Evolutionary conservation across 2,329 filamentous ascomycete species (phyloP), one percentile per base, ranked within the genome.

Genomic region (Cladophialophora chaetospira): DNA sequence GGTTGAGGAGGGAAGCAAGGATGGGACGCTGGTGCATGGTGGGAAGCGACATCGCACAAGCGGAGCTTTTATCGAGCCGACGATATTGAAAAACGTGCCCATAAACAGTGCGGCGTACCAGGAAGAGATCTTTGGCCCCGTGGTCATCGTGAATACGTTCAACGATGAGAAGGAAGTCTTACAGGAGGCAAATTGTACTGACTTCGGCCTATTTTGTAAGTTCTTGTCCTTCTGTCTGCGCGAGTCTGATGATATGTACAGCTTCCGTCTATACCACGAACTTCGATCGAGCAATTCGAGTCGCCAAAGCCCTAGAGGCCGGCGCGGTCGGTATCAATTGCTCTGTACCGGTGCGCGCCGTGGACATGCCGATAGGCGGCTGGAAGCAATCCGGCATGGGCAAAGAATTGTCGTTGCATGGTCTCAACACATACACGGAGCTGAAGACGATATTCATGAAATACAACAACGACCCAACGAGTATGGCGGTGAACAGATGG

Each of bases 1-100:
- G 58, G 77, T 87, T 50, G 74, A 75, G 4, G 80, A 84, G 47
- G 82, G 79, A 54, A 75, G 78, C 63, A 73, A 74, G 60, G 78
- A 81, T 33, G 80, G 1, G 63, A 75, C 11, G 81, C 79, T 15
- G 81, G 81, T 48, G 68, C 72, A 23, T 69, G 74, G 10, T 61
- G 63, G 13, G 48, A 66, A 2, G 15, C 35, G 29, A 70, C 77
- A 53, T 84, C 85, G n/a, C 87, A 84, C 79, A 75, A 8, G 73
- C 66, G 85, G 85, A 9, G 50, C 50, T 1, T 54, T 54, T 15
- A 54, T 54, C 23, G 51, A 47, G 36, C 53, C 53, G 9, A 55
- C 53, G 3, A 50, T 55, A 5, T 19, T 55, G 25, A 43, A 33
- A 6, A 45, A 55, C 36, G 53, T 55, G 5, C 35, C 33, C 19